phyloP scores from a whole-genome alignment of 805 yeast genomes.

The baker's yeast (Saccharomyces cerevisiae) region DNA sequence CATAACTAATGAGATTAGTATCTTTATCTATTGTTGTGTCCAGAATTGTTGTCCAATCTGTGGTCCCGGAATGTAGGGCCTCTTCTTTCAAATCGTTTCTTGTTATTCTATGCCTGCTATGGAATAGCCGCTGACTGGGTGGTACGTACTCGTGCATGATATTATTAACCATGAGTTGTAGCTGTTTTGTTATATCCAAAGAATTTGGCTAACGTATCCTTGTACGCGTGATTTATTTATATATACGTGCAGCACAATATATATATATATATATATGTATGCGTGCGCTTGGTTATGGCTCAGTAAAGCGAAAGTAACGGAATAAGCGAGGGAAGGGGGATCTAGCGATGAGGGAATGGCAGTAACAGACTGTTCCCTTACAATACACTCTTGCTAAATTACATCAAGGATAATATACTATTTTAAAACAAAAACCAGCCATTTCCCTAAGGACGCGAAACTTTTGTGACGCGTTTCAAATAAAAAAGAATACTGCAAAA shows the following conservation, averaged over 20 bases:
- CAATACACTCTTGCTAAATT: not conserved
- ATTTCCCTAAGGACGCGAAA: not conserved
- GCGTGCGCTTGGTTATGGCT: too few relatives aligned
- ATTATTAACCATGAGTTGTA: not conserved
- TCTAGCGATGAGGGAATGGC: not conserved
- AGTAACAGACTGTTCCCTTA: not conserved
- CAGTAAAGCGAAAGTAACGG: not conserved
- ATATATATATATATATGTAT: not conserved
- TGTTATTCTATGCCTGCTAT: constrained; percentile 12
- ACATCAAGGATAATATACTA: not conserved
- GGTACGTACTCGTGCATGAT: constrained; percentile 6
- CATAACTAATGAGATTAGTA: constrained; percentile 6
- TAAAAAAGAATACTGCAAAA: not conserved
- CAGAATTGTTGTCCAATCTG: constrained; percentile 9
- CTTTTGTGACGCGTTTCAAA: not conserved
- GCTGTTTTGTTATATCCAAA: not conserved
- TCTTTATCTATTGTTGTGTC: constrained; percentile 11
- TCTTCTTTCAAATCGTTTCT: constrained; percentile 9
- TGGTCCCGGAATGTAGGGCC: not conserved
- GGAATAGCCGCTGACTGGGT: constrained; percentile 13
- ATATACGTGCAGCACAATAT: not conserved
- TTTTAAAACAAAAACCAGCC: not conserved
- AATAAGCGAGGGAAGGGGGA: not conserved
- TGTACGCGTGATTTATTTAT: not conserved
- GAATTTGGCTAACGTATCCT: not conserved